These are phyloP conservation scores for Fusarium mexicanum DNA, from an alignment of 2,329 filamentous ascomycete genomes.

Conservation along the genomic window DNA sequence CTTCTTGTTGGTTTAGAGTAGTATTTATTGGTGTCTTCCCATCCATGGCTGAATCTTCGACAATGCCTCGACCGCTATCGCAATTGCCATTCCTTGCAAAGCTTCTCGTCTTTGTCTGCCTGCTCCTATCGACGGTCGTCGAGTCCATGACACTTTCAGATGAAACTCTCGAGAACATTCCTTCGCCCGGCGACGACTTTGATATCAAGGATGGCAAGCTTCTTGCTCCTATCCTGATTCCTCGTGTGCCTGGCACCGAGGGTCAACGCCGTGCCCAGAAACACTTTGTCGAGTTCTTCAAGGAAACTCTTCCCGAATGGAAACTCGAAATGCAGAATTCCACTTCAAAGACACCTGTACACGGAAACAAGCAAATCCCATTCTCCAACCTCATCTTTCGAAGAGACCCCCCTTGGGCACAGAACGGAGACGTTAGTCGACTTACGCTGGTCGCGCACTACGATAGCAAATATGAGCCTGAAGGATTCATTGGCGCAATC, in stretches of 20 bases:
- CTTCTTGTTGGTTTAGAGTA: conserved; percentile 30
- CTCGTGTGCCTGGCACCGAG: conserved; percentile 87
- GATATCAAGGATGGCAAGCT: conserved; percentile 79
- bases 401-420: conserved; percentile 86
- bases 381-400: conserved; percentile 89
- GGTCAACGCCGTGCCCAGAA: conserved; percentile 77
- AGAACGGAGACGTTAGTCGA: conserved; percentile 77
- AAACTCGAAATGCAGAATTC: conserved; percentile 86
- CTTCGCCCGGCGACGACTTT: conserved; percentile 78
- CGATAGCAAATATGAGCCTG: conserved; percentile 81
- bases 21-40: conserved; percentile 26
- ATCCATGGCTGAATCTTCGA: conserved; percentile 30
- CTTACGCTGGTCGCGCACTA: conserved; percentile 94
- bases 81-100: conserved; percentile 31
- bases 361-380: conserved; percentile 74
- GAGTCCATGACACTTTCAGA: conserved; percentile 73
- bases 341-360: conserved; percentile 82
- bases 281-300: conserved; percentile 88
- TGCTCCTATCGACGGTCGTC: conserved; percentile 40
- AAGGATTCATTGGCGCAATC: conserved; percentile 91
- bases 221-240: conserved; percentile 85
- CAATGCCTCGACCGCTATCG: conserved; percentile 28
- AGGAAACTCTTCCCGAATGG: conserved; percentile 79
- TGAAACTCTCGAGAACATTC: conserved; percentile 75
- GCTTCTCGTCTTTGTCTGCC: conserved; percentile 30